phyloP scores from a whole-genome alignment of 768 basidiomycete genomes.

The Lactarius trivialis region DNA sequence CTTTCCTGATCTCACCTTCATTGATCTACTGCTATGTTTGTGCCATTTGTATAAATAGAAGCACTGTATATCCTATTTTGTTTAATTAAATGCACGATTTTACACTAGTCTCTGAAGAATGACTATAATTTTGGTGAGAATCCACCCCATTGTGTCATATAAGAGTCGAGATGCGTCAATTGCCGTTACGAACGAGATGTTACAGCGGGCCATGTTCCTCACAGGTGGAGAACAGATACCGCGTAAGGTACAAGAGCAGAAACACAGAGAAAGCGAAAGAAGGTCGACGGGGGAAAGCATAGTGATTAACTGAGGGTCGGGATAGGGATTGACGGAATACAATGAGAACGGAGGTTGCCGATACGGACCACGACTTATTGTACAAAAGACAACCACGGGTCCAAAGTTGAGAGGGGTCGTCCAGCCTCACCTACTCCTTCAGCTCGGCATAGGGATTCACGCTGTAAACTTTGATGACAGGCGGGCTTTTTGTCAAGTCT shows the following conservation, averaged over 20 bases:
- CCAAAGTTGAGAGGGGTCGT: neutral
- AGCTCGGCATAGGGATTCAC: conserved; percentile 81
- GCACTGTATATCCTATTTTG: conserved; percentile 12
- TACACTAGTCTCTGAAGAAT: neutral
- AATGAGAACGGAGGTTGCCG: neutral
- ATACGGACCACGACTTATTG: neutral
- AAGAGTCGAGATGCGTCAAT: neutral
- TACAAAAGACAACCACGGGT: conserved; percentile 1
- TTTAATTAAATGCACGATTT: conserved; percentile 1
- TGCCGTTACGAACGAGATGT: conserved; percentile 17
- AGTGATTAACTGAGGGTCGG: neutral
- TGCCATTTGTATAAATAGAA: conserved; percentile 13
- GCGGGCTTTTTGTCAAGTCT: conserved; percentile 91
- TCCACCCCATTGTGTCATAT: neutral
- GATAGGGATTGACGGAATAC: neutral
- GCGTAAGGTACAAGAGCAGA: conserved; percentile 13
- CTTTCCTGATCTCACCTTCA: neutral
- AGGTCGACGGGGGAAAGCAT: conserved; percentile 11
- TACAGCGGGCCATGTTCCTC: conserved; percentile 14
- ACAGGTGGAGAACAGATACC: neutral
- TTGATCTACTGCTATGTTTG: neutral
- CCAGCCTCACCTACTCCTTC: conserved; percentile 32
- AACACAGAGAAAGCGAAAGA: conserved; percentile 1
- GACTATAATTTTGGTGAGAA: neutral
- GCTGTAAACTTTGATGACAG: conserved; percentile 95